Base-by-base conservation (phyloP, 2,329 filamentous ascomycete genomes). In the Pestalotiopsis sp. region DNA sequence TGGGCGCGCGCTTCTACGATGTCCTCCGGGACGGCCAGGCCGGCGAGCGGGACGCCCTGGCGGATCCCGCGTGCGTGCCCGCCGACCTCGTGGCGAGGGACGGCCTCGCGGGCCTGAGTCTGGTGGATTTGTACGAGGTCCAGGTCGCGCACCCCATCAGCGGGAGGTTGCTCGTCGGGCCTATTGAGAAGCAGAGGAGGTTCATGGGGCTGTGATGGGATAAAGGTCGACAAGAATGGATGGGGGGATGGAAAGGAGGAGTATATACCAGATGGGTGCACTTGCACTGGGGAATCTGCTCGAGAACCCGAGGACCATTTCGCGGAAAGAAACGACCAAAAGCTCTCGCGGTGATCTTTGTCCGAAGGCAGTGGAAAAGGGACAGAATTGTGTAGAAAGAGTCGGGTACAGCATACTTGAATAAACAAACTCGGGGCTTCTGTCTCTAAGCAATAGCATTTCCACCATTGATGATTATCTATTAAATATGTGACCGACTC, bases 121-220 rank as follows among this genome's bases (percentile, higher is more conserved):
- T 35, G 30, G 30, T 35, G 30, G 30, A 35, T 35, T 35, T 35
- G 30, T 35, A 52, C 10, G 44, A 52, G 20, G 17, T 69, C 14
- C 66, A 65, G 35, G 66, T 69, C 17, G 40, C 67, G 1, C 68
- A 69, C 38, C 68, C 68, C 17, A 69, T 69, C 38, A 67, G 62
- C 26, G 68, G 65, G 22, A 52, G 68, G 39, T 24, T 65, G 39
- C 26, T 67, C 4, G 68, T 67, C 52, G 70, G 40, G 14, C 64
- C 68, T 17, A 20, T 69, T 22, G 69, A 69, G 24, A 69, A 67
- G 69, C 68, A 69, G 26, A 68, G 38, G 62, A 30, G 38, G 44
- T 63, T 58, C 35, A 64, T 59, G 40, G 48, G 66, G 48, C 22
- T 61, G 5, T 65, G 48, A 48, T 3, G 17, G 17, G 6, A 52